Percentiles rank a stretch among this genome's conserved stretches.
Conservation (phyloP, 2,329 filamentous ascomycete genomes). For the Grosmannia clavigera region DNA sequence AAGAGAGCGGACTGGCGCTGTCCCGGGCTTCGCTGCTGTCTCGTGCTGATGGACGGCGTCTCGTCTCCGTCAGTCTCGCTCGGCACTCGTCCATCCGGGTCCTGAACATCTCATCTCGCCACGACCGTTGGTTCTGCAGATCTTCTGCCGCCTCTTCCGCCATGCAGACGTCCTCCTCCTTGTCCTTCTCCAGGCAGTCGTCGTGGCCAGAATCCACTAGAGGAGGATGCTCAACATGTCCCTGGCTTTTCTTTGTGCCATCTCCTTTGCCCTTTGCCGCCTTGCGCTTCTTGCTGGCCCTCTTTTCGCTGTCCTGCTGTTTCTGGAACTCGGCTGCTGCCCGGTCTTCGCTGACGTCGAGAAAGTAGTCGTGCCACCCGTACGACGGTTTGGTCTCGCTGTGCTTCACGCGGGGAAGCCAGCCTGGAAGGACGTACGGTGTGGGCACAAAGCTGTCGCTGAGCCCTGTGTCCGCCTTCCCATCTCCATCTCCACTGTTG, state of each 20-base stretch:
- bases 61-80: background rate
- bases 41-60: background rate
- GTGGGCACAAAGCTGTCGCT: background rate
- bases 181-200: background rate
- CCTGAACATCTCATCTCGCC: background rate
- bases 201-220: background rate
- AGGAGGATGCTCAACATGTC: background rate
- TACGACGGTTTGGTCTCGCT: background rate
- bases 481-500: no score
- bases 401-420: background rate
- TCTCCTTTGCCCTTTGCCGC: background rate
- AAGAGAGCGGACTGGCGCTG: background rate
- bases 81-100: background rate
- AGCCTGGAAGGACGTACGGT: background rate
- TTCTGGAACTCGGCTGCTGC: background rate
- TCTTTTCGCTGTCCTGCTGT: background rate
- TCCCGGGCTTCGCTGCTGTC: background rate
- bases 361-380: conserved; percentile 2
- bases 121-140: background rate
- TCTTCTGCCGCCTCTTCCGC: background rate
- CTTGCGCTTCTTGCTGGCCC: background rate
- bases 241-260: background rate
- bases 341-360: conserved; percentile 1
- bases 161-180: background rate
- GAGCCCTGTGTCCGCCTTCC: background rate